phyloP scores from a whole-genome alignment of 2,329 filamentous ascomycete species.

The Paecilomyces niveus region DNA sequence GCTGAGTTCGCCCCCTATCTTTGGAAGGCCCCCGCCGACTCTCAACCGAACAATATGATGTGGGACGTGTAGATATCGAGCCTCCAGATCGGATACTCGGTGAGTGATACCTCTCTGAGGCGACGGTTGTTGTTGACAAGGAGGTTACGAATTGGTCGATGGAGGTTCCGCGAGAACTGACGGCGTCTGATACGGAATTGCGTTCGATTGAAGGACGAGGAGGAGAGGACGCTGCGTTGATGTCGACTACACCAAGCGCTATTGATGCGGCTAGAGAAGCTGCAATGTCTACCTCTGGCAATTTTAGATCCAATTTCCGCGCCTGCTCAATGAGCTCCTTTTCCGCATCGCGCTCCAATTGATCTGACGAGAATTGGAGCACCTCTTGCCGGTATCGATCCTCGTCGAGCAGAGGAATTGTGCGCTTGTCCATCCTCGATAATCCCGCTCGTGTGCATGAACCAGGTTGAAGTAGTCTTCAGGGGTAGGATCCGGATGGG shows the following conservation, averaged over 20 bases:
- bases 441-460: constrained; percentile 13
- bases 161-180: constrained; percentile 16
- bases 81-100: constrained; percentile 30
- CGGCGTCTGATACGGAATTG: constrained; percentile 21
- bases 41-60: constrained; percentile 31
- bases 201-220: constrained; percentile 20
- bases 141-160: constrained; percentile 24
- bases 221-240: constrained; percentile 17
- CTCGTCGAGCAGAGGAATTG: constrained; percentile 22
- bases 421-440: background rate
- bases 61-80: constrained; percentile 33
- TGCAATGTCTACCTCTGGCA: constrained; percentile 24
- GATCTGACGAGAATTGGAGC: constrained; percentile 23
- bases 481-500: constrained; percentile 8
- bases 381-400: constrained; percentile 31
- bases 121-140: constrained; percentile 24
- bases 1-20: constrained; percentile 7
- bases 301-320: constrained; percentile 27
- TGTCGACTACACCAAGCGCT: constrained; percentile 26
- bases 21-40: constrained; percentile 14
- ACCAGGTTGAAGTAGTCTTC: constrained; percentile 6
- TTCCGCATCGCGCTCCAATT: constrained; percentile 32
- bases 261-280: constrained; percentile 30
- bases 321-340: constrained; percentile 31
- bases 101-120: constrained; percentile 20